Conservation (phyloP, 163 green algal species). For the Chloromonas sp. region DNA sequence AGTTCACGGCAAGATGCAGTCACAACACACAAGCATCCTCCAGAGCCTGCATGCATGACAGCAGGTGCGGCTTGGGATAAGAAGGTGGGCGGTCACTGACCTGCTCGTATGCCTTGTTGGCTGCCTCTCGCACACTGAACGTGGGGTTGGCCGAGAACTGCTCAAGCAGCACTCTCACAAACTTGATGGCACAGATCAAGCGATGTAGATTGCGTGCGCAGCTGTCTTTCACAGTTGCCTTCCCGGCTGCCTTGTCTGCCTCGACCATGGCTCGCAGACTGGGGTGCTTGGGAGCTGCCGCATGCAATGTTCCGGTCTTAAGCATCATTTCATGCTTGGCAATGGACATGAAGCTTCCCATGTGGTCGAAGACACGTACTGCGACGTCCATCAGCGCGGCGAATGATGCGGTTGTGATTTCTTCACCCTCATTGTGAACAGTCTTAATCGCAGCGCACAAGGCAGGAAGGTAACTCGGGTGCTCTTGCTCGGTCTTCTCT, state of each 20-base stretch:
- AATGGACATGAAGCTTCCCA: neutral
- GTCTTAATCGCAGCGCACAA: neutral
- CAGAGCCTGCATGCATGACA: too few species aligned
- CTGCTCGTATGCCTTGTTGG: conserved; percentile 32
- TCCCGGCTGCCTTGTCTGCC: neutral
- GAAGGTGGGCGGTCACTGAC: neutral
- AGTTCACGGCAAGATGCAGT: too few species aligned
- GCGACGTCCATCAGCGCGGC: neutral
- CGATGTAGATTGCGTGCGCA: conserved; percentile 62
- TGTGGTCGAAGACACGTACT: neutral
- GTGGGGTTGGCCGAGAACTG: conserved; percentile 20
- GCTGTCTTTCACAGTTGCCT: conserved; percentile 52
- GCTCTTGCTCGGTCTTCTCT: too few species aligned
- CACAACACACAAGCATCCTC: too few species aligned
- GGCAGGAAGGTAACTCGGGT: neutral
- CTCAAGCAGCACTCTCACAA: conserved; percentile 53
- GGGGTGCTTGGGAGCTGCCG: neutral
- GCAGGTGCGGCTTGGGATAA: too few species aligned
- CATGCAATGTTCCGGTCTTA: neutral
- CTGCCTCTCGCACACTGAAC: conserved; percentile 6
- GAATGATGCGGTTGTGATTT: neutral
- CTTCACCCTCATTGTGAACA: neutral
- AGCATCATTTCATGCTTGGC: neutral
- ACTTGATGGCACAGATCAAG: conserved; percentile 52
- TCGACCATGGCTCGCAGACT: neutral